phyloP scores from a whole-genome alignment of 2,329 filamentous ascomycete genomes.

The Beauveria bassiana region DNA sequence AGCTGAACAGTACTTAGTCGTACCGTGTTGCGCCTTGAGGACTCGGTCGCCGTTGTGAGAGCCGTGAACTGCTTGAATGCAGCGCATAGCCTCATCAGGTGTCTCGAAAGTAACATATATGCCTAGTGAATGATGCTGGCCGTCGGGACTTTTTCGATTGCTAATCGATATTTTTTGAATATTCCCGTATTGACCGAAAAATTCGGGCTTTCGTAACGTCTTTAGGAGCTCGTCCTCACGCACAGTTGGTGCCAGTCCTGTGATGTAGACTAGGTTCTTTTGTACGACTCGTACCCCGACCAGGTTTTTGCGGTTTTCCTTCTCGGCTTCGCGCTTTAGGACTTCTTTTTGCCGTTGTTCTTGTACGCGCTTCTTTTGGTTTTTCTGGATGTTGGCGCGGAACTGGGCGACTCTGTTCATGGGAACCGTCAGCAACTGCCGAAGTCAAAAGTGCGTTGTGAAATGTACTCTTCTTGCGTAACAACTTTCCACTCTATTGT shows the following conservation, averaged over 20 bases:
- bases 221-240: constrained; percentile 88
- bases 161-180: constrained; percentile 99
- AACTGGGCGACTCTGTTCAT: constrained; percentile 59
- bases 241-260: constrained; percentile 83
- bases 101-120: constrained; percentile 97
- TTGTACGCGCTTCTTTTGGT: constrained; percentile 83
- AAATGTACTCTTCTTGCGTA: constrained; percentile 81
- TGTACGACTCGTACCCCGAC: constrained; percentile 93
- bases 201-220: constrained; percentile 81
- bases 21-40: constrained; percentile 72
- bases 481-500: constrained; percentile 96
- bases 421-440: background rate
- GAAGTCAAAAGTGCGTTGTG: background rate
- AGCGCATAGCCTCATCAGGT: constrained; percentile 81
- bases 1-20: constrained; percentile 97
- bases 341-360: constrained; percentile 85
- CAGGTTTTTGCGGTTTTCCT: constrained; percentile 89
- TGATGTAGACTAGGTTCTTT: constrained; percentile 98
- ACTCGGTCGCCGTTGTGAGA: constrained; percentile 84
- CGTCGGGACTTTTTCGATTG: constrained; percentile 73
- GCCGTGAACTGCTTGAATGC: constrained; percentile 87
- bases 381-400: constrained; percentile 73
- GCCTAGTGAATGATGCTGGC: constrained; percentile 78
- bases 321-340: constrained; percentile 93
- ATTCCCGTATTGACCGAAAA: constrained; percentile 96